Evolutionary conservation across 768 basidiomycete genomes (phyloP).

Genomic region (Dictyophora rubrovolvata): DNA sequence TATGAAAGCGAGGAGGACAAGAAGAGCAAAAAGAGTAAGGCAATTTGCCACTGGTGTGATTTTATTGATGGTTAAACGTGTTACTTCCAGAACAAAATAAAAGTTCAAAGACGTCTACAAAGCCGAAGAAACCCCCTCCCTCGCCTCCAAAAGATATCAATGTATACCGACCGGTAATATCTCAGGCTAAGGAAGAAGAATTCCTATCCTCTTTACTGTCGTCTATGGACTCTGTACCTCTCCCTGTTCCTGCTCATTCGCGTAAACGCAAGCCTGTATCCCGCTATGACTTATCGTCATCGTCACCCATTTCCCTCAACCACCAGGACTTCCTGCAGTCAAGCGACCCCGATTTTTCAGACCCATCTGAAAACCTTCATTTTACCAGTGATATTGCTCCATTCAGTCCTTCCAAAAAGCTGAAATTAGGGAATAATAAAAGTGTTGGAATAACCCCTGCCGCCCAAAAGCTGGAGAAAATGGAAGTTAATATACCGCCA

Average conservation of each 20-base stretch:
- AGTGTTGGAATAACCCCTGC: slow-evolving; percentile 38
- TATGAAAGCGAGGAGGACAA: slow-evolving; percentile 42
- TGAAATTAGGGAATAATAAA: slow-evolving; percentile 31
- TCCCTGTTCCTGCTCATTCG: slow-evolving; percentile 19
- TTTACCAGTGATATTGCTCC: slow-evolving; percentile 49
- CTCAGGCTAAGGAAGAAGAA: slow-evolving; percentile 74
- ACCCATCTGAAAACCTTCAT: slow-evolving; percentile 17
- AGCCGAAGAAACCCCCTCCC: slow-evolving; percentile 41
- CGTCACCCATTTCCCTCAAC: slow-evolving; percentile 29
- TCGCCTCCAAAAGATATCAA: slow-evolving; percentile 50
- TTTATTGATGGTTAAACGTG: background rate
- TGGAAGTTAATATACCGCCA: slow-evolving; percentile 47
- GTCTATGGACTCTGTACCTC: slow-evolving; percentile 39
- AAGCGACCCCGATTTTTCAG: slow-evolving; percentile 10
- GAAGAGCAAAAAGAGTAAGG: slow-evolving; percentile 2
- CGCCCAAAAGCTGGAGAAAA: slow-evolving; percentile 43
- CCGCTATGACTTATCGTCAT: slow-evolving; percentile 29
- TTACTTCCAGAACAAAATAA: slow-evolving; percentile 7
- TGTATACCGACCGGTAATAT: slow-evolving; percentile 70
- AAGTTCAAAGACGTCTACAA: slow-evolving; percentile 32
- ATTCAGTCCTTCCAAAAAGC: slow-evolving; percentile 65
- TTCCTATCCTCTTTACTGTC: slow-evolving; percentile 81
- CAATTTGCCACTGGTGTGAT: background rate
- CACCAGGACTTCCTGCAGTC: slow-evolving; percentile 9
- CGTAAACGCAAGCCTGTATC: slow-evolving; percentile 61